Conservation (phyloP, 192 early-diverging fungal species). For the Diversispora epigaea region DNA sequence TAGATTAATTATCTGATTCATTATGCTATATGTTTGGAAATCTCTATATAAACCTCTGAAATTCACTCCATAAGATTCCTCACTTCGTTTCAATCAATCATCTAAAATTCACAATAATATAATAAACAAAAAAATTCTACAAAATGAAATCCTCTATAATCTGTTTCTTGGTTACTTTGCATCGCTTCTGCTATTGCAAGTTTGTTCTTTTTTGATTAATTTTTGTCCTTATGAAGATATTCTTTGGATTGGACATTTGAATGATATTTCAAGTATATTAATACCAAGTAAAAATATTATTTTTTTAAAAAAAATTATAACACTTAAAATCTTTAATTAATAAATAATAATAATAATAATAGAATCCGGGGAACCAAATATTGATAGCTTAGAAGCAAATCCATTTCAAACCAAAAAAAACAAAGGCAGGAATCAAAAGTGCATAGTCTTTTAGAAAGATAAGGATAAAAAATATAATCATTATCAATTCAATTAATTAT, state of each 20-base stretch:
- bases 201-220: not conserved
- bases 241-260: constrained; percentile 78
- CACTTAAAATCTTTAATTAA: no score
- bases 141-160: no score
- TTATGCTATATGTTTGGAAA: no score
- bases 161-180: no score
- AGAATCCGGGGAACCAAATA: constrained; percentile 96
- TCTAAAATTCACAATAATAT: no score
- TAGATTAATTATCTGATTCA: no score
- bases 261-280: constrained; percentile 76
- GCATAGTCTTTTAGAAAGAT: constrained; percentile 82
- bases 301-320: not conserved
- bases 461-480: not conserved
- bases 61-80: no score
- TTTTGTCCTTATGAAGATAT: constrained; percentile 99
- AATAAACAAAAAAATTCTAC: no score
- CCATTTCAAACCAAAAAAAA: constrained; percentile 86
- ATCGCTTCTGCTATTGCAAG: no score
- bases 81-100: no score
- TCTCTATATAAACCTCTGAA: no score
- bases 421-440: constrained; percentile 91
- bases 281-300: constrained; percentile 63
- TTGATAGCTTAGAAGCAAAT: constrained; percentile 89
- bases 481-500: not conserved
- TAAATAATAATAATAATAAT: not conserved